A percentile compares a stretch with the other conserved stretches of the same genome.
phyloP scores from a whole-genome alignment of 257 asterid species.

The Echites panduratus region DNA sequence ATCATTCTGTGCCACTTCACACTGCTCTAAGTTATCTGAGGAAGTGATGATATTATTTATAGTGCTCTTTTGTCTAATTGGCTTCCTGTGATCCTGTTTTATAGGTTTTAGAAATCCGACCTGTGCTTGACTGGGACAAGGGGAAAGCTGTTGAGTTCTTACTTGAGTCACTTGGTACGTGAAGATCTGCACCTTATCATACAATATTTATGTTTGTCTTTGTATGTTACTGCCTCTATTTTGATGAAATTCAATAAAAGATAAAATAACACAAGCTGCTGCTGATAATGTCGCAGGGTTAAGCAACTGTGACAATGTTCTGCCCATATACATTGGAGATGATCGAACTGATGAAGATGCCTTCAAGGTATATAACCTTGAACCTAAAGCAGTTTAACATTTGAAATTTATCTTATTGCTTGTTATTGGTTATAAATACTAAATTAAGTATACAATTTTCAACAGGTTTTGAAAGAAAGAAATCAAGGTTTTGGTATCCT shows the following conservation, averaged over 20 bases:
- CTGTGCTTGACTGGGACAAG: constrained; percentile 92
- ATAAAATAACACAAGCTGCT: not conserved
- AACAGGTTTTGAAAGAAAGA: constrained; percentile 66
- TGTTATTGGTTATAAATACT: not conserved
- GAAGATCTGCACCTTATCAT: not conserved
- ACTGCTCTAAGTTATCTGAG: not conserved
- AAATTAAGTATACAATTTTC: not conserved
- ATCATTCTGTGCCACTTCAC: constrained; percentile 13
- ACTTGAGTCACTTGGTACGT: constrained; percentile 91
- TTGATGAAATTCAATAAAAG: not conserved
- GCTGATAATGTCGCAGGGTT: constrained; percentile 42
- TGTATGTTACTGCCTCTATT: not conserved
- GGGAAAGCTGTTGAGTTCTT: constrained; percentile 93
- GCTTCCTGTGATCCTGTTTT: constrained; percentile 3
- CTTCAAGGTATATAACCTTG: constrained; percentile 57
- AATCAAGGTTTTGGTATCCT: constrained; percentile 76
- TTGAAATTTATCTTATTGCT: not conserved
- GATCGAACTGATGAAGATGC: constrained; percentile 98
- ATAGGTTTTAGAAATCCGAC: constrained; percentile 89
- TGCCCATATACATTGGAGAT: constrained; percentile 90
- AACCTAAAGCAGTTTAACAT: not conserved
- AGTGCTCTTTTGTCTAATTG: not conserved
- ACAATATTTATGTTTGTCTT: not conserved
- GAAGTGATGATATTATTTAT: not conserved
- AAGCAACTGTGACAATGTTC: constrained; percentile 54